Evolutionary conservation across 805 yeast species (phyloP).

Genomic region (Metschnikowia colocasiae): DNA sequence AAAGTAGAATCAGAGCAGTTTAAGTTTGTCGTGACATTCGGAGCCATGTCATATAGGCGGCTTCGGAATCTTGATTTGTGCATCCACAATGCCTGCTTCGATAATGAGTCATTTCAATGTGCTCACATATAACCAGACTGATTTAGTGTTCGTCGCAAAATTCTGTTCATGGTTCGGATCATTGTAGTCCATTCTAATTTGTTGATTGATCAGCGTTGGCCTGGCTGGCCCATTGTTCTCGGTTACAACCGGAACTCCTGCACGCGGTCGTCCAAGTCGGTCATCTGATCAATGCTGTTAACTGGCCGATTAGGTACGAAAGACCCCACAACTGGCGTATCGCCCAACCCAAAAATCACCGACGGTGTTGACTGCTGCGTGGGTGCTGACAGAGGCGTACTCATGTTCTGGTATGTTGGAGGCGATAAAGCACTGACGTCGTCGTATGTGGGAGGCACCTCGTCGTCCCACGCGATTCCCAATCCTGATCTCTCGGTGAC

Average conservation of each 20-base stretch:
- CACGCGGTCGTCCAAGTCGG: slow-evolving; percentile 31
- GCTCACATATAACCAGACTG: too few relatives aligned
- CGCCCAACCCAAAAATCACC: slow-evolving; percentile 43
- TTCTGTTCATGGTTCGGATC: too few relatives aligned
- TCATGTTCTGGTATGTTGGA: slow-evolving; percentile 61
- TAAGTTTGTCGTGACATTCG: too few relatives aligned
- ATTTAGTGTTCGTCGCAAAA: too few relatives aligned
- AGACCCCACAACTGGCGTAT: slow-evolving; percentile 33
- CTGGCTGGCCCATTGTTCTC: too few relatives aligned
- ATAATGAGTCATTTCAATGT: too few relatives aligned
- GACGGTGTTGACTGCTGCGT: slow-evolving; percentile 25
- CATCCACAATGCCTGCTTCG: too few relatives aligned
- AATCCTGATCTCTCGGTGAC: slow-evolving; percentile 90
- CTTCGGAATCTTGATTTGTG: too few relatives aligned
- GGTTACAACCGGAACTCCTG: slow-evolving; percentile 29
- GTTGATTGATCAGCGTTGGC: too few relatives aligned
- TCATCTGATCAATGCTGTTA: slow-evolving; percentile 25
- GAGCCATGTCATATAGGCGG: too few relatives aligned
- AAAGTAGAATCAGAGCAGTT: too few relatives aligned
- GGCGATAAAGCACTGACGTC: slow-evolving; percentile 83
- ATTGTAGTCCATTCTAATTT: too few relatives aligned
- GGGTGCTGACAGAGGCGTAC: slow-evolving; percentile 39
- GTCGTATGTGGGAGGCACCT: slow-evolving; percentile 94
- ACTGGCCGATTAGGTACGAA: slow-evolving; percentile 16
- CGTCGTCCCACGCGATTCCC: slow-evolving; percentile 98